A percentile compares a stretch with the other conserved stretches of the same genome.
These are phyloP conservation scores for Lactarius hengduanensis DNA, from an alignment of 768 basidiomycete genomes.

Conservation along the genomic window DNA sequence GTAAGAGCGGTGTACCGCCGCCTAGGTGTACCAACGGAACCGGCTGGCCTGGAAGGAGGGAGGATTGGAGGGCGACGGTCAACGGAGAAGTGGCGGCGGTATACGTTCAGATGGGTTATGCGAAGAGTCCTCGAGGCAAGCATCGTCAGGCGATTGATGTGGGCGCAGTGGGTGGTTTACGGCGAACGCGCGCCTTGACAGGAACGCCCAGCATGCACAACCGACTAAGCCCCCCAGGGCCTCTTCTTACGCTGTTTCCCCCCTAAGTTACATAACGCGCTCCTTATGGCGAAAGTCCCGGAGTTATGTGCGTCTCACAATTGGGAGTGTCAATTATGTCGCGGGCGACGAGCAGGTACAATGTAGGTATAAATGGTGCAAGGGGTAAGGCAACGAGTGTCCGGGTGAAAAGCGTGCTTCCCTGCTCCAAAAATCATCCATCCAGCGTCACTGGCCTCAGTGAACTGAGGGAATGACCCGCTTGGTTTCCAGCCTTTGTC, in stretches of 20 bases:
- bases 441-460: slow-evolving; percentile 16
- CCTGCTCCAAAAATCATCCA: slow-evolving; percentile 6
- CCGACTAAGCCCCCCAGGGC: background rate
- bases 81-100: background rate
- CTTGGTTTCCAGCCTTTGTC: slow-evolving; percentile 18
- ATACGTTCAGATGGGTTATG: background rate
- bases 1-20: background rate
- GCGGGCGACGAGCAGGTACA: slow-evolving; percentile 8
- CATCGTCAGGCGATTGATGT: background rate
- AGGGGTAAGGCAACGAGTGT: slow-evolving; percentile 1
- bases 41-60: background rate
- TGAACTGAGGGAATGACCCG: slow-evolving; percentile 13
- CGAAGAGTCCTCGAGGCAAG: slow-evolving; percentile 5
- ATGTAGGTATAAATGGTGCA: slow-evolving; percentile 19
- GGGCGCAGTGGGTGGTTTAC: background rate
- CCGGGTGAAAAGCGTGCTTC: background rate
- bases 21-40: background rate
- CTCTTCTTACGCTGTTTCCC: background rate
- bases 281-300: background rate
- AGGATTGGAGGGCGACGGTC: background rate
- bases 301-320: background rate
- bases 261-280: background rate
- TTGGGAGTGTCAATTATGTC: background rate
- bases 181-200: background rate
- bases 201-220: background rate